Evolutionary conservation across 441 rosid genomes (phyloP).

Genomic region (Erysimum pusillum): DNA sequence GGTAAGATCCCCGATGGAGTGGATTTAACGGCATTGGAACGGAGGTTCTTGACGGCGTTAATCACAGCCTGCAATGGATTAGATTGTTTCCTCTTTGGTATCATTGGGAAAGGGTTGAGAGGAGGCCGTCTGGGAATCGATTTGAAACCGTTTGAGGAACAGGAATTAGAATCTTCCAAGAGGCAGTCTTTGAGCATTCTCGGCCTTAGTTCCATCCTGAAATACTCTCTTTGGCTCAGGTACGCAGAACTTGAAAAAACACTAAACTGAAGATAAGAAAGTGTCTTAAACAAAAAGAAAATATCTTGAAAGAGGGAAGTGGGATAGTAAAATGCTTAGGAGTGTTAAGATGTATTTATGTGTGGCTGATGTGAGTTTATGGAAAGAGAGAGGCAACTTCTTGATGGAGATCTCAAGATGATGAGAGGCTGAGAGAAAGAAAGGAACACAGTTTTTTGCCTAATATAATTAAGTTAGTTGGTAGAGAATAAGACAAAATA

Average conservation of each 20-base stretch:
- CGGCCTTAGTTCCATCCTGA: constrained; percentile 51
- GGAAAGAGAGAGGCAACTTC: constrained; percentile 71
- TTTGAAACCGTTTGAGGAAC: constrained; percentile 57
- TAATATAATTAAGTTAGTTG: constrained; percentile 45
- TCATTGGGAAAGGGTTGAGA: constrained; percentile 29
- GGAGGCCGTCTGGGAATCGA: constrained; percentile 49
- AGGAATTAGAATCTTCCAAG: constrained; percentile 57
- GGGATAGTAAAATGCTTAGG: constrained; percentile 42
- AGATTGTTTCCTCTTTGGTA: constrained; percentile 40
- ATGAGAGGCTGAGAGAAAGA: constrained; percentile 37
- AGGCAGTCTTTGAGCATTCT: constrained; percentile 86
- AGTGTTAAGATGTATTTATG: constrained; percentile 43
- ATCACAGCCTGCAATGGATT: constrained; percentile 58
- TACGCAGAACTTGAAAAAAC: constrained; percentile 34
- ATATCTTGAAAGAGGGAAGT: constrained; percentile 31
- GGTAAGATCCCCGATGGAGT: constrained; percentile 52
- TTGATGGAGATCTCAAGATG: constrained; percentile 60
- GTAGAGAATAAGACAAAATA: constrained; percentile 45
- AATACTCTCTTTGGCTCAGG: constrained; percentile 37
- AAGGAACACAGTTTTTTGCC: constrained; percentile 31
- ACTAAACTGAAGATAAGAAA: constrained; percentile 37
- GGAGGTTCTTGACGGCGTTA: constrained; percentile 55
- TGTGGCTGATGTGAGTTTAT: constrained; percentile 39
- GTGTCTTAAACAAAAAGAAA: constrained; percentile 20
- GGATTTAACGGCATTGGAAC: constrained; percentile 46